Conservation (phyloP, 2,329 filamentous ascomycete species). For the Aspergillus persii region DNA sequence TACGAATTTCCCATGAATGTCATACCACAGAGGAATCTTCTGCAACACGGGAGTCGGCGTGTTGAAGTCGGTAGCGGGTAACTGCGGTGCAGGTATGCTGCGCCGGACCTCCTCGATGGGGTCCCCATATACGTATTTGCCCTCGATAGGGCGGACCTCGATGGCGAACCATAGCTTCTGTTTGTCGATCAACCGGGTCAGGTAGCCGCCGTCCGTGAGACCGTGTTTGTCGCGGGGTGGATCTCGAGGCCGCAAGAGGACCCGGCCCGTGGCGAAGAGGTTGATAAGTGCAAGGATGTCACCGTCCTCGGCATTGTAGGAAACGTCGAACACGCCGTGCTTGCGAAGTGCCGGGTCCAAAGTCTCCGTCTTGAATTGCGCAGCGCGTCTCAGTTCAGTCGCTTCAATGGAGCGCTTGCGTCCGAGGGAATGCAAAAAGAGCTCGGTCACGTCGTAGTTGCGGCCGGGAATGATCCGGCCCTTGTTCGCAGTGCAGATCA, state of each 20-base stretch:
- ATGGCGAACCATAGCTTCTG: conserved; percentile 42
- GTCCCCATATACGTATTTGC: conserved; percentile 41
- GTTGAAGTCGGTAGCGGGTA: conserved; percentile 8
- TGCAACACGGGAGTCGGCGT: conserved; percentile 13
- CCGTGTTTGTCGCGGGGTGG: conserved; percentile 47
- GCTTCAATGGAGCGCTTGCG: conserved; percentile 41
- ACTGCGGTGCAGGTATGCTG: conserved; percentile 26
- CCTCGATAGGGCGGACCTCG: conserved; percentile 35
- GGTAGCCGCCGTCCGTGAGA: conserved; percentile 46
- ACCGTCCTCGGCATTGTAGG: conserved; percentile 42
- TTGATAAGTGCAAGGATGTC: conserved; percentile 45
- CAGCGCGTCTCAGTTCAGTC: conserved; percentile 40
- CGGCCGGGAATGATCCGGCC: conserved; percentile 42
- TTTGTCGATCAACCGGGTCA: conserved; percentile 48
- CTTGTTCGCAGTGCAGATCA: conserved; percentile 39
- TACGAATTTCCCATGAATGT: conserved; percentile 44
- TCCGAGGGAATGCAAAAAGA: conserved; percentile 39
- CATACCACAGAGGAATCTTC: conserved; percentile 48
- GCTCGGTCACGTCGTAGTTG: conserved; percentile 45
- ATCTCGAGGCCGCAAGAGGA: conserved; percentile 38
- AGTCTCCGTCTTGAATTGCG: conserved; percentile 41
- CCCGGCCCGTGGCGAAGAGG: conserved; percentile 34
- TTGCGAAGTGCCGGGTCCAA: conserved; percentile 41
- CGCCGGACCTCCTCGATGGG: conserved; percentile 26
- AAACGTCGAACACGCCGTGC: conserved; percentile 30